Evolutionary conservation across 495 filamentous ascomycete species (phyloP).

Genomic region (Talaromyces nanjingensis): DNA sequence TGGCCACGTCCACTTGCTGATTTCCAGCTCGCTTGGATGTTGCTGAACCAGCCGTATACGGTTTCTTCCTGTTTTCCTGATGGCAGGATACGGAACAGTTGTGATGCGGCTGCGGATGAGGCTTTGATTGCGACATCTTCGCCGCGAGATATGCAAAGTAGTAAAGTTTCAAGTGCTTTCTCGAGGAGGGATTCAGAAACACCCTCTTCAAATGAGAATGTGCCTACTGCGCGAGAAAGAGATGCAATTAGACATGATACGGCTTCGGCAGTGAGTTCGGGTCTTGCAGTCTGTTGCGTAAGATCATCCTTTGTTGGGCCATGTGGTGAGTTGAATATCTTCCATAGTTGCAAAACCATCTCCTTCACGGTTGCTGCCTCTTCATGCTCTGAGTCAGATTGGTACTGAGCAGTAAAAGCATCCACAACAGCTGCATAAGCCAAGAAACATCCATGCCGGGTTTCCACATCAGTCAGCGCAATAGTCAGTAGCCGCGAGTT

Average conservation of each 20-base stretch:
- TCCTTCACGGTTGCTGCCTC: background rate
- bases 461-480: constrained; percentile 54
- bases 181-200: constrained; percentile 25
- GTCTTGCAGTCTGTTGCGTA: constrained; percentile 47
- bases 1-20: constrained; percentile 36
- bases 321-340: constrained; percentile 28
- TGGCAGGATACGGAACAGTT: constrained; percentile 35
- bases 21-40: constrained; percentile 30
- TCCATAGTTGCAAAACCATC: constrained; percentile 29
- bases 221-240: constrained; percentile 18
- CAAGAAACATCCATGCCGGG: constrained; percentile 61
- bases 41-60: constrained; percentile 30
- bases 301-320: constrained; percentile 37
- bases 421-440: constrained; percentile 44
- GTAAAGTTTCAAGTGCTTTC: constrained; percentile 30
- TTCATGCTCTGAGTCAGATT: background rate
- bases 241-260: constrained; percentile 48
- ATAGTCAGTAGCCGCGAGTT: constrained; percentile 38
- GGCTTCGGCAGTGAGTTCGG: constrained; percentile 64
- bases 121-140: constrained; percentile 42
- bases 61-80: constrained; percentile 24
- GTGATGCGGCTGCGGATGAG: constrained; percentile 37
- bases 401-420: constrained; percentile 16
- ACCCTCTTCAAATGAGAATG: constrained; percentile 1
- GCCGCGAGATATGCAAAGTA: constrained; percentile 35